Base-by-base conservation (phyloP, 768 basidiomycete species). In the Amanita thiersii region DNA sequence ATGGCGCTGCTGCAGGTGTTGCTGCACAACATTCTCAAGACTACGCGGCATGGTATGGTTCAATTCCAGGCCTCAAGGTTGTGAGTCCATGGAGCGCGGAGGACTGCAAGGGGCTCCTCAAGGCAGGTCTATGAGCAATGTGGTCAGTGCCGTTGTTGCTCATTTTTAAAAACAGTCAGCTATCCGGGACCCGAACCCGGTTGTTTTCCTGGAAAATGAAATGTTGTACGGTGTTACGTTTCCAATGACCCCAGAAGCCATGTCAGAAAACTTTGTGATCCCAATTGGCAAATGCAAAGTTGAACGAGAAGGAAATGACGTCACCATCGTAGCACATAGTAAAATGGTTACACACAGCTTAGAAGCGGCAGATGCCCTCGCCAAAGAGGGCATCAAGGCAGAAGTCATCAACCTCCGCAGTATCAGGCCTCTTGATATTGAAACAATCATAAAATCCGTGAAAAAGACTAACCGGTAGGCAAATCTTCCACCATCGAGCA, bases 201-300 rank as follows among this genome's bases (percentile, higher is more conserved):
- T 97, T 52, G 92, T 97, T 51, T 92, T 99, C 77, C 85, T 99
- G 39, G 96, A 99, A 62, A 99, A 99, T 66, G 96, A 99, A 64
- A 91, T 99, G 79, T 64, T 99, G 60, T 99, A 99, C 68, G 96
- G 96, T 64, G 81, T 92, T 49, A 77, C 85, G 25, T 99, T 98
- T 84, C 92, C 93, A 37, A 84, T 98, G 82, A 90, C 91, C 19
- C 61, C 80, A 49, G 93, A 93, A 56, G 93, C 91, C 53, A 81
- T 96, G 81, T 91, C 89, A 39, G 88, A 93, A 61, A 79, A 88
- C 68, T 99, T 91, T 77, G 63, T 93, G 32, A 70, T 98, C 41
- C 94, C 93, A 25, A 96, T 99, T 56, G 96, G 96, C 58, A 97
- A 98, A 70, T 85, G 84, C 61, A 97, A 98, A 69, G 75, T 98